A percentile compares a stretch with the other conserved stretches of the same genome.
These are phyloP conservation scores for Fusarium sp. DNA, from an alignment of 2,329 filamentous ascomycete genomes.

Conservation along the genomic window DNA sequence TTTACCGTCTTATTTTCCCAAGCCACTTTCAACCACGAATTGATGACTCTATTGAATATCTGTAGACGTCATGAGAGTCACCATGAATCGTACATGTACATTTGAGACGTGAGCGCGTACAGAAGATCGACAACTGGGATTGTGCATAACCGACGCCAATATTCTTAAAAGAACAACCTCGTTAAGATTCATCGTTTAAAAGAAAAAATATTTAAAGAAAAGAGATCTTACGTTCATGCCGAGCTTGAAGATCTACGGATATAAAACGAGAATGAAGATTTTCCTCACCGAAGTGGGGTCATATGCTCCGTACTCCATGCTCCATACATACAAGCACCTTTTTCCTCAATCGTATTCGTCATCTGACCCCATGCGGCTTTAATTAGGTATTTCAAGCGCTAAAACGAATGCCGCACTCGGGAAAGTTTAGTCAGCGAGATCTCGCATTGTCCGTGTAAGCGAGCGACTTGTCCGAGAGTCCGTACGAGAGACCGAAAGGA, in stretches of 20 bases:
- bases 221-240: background rate
- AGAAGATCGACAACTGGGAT: conserved; percentile 16
- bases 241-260: conserved; percentile 2
- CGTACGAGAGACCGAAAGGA: background rate
- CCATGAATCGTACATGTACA: conserved; percentile 1
- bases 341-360: conserved; percentile 36
- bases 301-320: background rate
- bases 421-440: conserved; percentile 31
- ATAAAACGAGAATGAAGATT: conserved; percentile 19
- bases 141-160: conserved; percentile 1
- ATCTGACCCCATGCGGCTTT: conserved; percentile 32
- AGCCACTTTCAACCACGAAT: conserved; percentile 15
- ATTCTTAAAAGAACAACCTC: conserved; percentile 6
- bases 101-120: background rate
- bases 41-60: conserved; percentile 5
- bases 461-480: conserved; percentile 30
- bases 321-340: background rate
- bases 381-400: conserved; percentile 20
- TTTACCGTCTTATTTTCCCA: background rate
- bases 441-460: conserved; percentile 33
- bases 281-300: background rate
- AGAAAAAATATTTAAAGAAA: background rate
- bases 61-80: conserved; percentile 1
- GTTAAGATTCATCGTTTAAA: background rate
- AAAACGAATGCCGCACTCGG: conserved; percentile 24